Conservation (phyloP, 2,329 filamentous ascomycete genomes). For the Pseudogymnoascus sp. region DNA sequence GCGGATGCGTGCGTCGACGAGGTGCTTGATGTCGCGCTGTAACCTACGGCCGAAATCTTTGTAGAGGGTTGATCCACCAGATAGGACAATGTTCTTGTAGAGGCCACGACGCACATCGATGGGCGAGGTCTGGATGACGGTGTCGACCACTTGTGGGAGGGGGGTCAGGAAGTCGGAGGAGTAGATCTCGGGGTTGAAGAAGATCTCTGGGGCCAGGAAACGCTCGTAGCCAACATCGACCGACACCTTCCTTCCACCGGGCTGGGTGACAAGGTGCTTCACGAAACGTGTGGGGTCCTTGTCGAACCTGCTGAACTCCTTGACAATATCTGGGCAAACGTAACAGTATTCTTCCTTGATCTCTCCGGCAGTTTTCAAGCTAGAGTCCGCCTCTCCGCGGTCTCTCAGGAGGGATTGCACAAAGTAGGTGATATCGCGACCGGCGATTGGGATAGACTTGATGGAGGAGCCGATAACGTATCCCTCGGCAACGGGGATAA, state of each 20-base stretch:
- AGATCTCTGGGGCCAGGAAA: constrained; percentile 96
- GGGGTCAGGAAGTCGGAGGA: constrained; percentile 97
- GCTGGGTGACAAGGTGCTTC: constrained; percentile 79
- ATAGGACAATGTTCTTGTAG: constrained; percentile 99
- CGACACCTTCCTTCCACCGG: constrained; percentile 73
- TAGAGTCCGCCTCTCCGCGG: constrained; percentile 92
- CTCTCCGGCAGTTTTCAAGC: constrained; percentile 91
- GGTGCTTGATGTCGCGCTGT: constrained; percentile 93
- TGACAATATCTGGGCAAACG: constrained; percentile 96
- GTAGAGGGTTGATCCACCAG: constrained; percentile 93
- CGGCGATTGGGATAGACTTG: constrained; percentile 97
- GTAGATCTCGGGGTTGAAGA: constrained; percentile 99
- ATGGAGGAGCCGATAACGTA: constrained; percentile 99
- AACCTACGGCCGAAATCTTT: constrained; percentile 95
- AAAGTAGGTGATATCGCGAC: constrained; percentile 97
- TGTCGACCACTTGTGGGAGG: constrained; percentile 86
- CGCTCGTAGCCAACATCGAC: constrained; percentile 97
- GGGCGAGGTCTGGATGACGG: constrained; percentile 92
- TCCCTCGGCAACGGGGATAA: constrained; percentile 95
- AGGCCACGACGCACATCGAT: constrained; percentile 95
- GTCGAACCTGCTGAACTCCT: constrained; percentile 93
- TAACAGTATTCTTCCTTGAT: constrained; percentile 99
- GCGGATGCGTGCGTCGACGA: constrained; percentile 87
- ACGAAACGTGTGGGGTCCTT: constrained; percentile 84
- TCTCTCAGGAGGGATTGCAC: constrained; percentile 94